These are phyloP conservation scores for Termitomyces sp. DNA, from an alignment of 768 basidiomycete species.

Conservation along the genomic window DNA sequence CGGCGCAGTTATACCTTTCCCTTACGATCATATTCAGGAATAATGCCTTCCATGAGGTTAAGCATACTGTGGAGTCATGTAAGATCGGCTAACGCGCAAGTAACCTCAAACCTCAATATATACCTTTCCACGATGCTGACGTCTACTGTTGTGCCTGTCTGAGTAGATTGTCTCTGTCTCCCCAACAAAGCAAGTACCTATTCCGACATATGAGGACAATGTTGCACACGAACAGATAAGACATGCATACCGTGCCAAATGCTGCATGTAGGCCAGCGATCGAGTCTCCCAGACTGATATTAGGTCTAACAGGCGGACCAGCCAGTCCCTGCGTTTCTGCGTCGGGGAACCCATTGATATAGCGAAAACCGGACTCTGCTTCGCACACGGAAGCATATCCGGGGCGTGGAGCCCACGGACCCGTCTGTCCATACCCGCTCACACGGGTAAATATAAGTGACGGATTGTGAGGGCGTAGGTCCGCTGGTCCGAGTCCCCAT, in stretches of 20 bases:
- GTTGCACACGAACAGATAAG: neutral
- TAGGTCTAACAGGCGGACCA: slow-evolving; percentile 66
- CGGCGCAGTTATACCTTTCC: slow-evolving; percentile 42
- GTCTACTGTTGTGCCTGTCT: slow-evolving; percentile 56
- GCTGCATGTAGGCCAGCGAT: slow-evolving; percentile 71
- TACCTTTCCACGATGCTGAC: slow-evolving; percentile 75
- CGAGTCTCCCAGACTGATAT: slow-evolving; percentile 71
- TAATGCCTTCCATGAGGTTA: slow-evolving; percentile 74
- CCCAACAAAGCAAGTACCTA: slow-evolving; percentile 57
- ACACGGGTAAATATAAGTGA: slow-evolving; percentile 89
- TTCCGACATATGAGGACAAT: neutral
- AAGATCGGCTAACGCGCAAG: neutral
- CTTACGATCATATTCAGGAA: slow-evolving; percentile 73
- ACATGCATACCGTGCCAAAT: slow-evolving; percentile 58
- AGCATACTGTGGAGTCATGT: slow-evolving; percentile 48
- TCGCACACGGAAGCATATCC: slow-evolving; percentile 77
- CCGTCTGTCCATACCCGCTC: slow-evolving; percentile 73
- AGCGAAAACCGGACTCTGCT: slow-evolving; percentile 71
- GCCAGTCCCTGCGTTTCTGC: slow-evolving; percentile 45
- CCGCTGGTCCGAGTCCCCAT: slow-evolving; percentile 59
- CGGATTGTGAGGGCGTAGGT: slow-evolving; percentile 71
- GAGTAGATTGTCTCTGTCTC: slow-evolving; percentile 34
- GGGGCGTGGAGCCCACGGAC: slow-evolving; percentile 67
- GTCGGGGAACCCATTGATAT: slow-evolving; percentile 67
- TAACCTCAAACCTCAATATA: neutral